Conservation (phyloP, 202 grass and related monocot species). For the Musa balbisiana region DNA sequence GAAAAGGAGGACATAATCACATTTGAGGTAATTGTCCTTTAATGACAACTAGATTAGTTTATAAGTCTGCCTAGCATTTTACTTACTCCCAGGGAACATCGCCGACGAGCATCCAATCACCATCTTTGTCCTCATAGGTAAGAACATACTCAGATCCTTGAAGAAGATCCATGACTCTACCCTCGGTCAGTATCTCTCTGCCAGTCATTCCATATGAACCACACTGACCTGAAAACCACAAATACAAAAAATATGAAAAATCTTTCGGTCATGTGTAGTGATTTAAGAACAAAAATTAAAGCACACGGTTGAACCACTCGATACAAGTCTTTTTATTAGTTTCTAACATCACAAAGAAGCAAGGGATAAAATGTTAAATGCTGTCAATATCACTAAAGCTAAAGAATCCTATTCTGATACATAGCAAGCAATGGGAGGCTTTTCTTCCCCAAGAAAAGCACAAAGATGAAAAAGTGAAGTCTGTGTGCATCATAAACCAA, state of each 20-base stretch:
- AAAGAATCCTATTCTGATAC: too few relatives aligned
- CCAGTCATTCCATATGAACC: conserved; percentile 27
- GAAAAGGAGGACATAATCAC: not conserved
- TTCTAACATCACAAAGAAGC: not conserved
- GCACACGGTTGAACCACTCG: not conserved
- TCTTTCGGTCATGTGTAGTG: not conserved
- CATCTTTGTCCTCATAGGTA: conserved; percentile 76
- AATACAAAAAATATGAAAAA: not conserved
- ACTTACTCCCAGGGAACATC: conserved; percentile 82
- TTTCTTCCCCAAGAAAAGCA: too few relatives aligned
- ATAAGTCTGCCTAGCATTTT: not conserved
- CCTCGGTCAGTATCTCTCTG: conserved; percentile 39
- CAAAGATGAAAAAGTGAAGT: not conserved
- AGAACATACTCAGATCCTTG: conserved; percentile 62
- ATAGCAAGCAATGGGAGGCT: too few relatives aligned
- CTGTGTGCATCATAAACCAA: not conserved
- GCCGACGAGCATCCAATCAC: conserved; percentile 77
- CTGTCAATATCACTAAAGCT: too few relatives aligned
- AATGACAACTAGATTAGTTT: not conserved
- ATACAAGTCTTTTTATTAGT: not conserved
- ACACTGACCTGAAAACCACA: conserved; percentile 46
- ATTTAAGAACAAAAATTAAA: not conserved
- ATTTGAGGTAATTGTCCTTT: not conserved
- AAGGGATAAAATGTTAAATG: too few relatives aligned
- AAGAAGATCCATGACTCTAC: conserved; percentile 43